phyloP scores from a whole-genome alignment of 2,329 filamentous ascomycete genomes.

The Fusarium sp. region DNA sequence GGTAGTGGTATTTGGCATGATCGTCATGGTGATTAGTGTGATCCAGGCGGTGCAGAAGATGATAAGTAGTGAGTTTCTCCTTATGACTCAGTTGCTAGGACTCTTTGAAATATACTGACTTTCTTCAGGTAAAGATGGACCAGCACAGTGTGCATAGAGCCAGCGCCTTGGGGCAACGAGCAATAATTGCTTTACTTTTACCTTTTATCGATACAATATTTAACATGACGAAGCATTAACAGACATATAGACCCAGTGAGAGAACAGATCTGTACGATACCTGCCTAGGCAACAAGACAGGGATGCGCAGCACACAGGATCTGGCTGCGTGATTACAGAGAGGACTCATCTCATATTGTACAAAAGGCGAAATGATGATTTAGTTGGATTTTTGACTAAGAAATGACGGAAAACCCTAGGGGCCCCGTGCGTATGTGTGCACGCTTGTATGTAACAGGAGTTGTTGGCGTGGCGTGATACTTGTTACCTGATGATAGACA shows the following conservation, averaged over 20 bases:
- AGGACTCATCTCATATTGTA: conserved; percentile 10
- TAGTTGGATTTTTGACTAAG: conserved; percentile 9
- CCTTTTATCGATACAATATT: conserved; percentile 15
- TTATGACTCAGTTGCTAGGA: background rate
- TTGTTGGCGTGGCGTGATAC: conserved; percentile 24
- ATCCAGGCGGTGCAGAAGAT: conserved; percentile 79
- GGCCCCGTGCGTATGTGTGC: conserved; percentile 8
- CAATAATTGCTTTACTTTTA: conserved; percentile 12
- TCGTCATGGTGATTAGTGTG: conserved; percentile 84
- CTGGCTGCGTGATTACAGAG: conserved; percentile 10
- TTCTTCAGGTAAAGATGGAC: conserved; percentile 42
- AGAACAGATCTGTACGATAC: conserved; percentile 23
- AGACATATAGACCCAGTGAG: conserved; percentile 31
- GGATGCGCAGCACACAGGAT: background rate
- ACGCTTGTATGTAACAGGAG: conserved; percentile 10
- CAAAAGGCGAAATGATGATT: conserved; percentile 28
- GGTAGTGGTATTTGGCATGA: conserved; percentile 80
- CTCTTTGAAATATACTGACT: conserved; percentile 24
- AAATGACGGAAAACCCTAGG: conserved; percentile 8
- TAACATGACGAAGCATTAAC: conserved; percentile 23
- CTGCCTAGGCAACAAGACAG: conserved; percentile 1
- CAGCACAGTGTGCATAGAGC: conserved; percentile 40
- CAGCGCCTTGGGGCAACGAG: conserved; percentile 1
- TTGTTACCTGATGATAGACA: conserved; percentile 8
- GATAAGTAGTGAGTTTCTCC: conserved; percentile 54